Evolutionary conservation across 768 basidiomycete species (phyloP).

Genomic region (Gymnopilus junonius): DNA sequence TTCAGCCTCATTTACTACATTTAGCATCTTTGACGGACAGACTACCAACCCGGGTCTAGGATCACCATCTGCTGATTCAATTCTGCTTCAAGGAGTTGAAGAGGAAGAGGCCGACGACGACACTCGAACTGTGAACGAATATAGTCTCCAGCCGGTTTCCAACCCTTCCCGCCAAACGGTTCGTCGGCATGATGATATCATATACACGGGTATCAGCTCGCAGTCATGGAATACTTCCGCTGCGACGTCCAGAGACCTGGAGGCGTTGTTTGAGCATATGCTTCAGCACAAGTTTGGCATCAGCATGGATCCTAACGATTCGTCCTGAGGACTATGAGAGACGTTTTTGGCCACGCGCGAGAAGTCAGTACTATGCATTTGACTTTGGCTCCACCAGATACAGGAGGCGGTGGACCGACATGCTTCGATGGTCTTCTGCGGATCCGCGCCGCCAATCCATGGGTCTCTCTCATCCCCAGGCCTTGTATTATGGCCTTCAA

Average conservation of each 20-base stretch:
- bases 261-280: slow-evolving; percentile 66
- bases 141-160: neutral
- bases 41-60: slow-evolving; percentile 31
- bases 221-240: slow-evolving; percentile 47
- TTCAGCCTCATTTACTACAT: slow-evolving; percentile 29
- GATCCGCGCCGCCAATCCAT: slow-evolving; percentile 9
- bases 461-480: slow-evolving; percentile 52
- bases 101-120: slow-evolving; percentile 36
- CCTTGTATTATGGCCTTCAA: slow-evolving; percentile 59
- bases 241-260: slow-evolving; percentile 49
- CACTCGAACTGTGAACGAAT: slow-evolving; percentile 23
- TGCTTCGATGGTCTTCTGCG: neutral
- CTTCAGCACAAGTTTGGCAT: slow-evolving; percentile 56
- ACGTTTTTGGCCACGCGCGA: slow-evolving; percentile 57
- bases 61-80: slow-evolving; percentile 23
- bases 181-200: neutral
- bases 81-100: slow-evolving; percentile 26
- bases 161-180: neutral
- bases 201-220: slow-evolving; percentile 11
- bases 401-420: neutral
- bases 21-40: slow-evolving; percentile 26
- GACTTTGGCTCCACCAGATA: slow-evolving; percentile 54
- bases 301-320: slow-evolving; percentile 53
- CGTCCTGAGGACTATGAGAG: slow-evolving; percentile 48
- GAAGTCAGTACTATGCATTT: slow-evolving; percentile 56